Percentiles rank a stretch among this genome's conserved stretches.
phyloP scores from a whole-genome alignment of 2,329 filamentous ascomycete species.

The Coniochaeta sp. region DNA sequence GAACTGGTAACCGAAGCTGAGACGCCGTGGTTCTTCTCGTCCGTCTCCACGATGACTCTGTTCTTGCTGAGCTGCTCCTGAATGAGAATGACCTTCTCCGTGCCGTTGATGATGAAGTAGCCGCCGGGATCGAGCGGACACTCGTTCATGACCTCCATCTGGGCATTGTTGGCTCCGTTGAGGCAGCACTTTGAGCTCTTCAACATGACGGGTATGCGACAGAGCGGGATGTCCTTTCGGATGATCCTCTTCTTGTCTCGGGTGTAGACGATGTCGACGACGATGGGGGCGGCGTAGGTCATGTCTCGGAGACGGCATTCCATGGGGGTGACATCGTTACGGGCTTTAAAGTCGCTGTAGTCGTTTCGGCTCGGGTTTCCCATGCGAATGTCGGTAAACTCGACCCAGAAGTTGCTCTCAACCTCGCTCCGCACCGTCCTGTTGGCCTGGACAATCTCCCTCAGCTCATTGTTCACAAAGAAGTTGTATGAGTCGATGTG shows the following conservation, averaged over 20 bases:
- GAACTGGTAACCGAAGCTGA: constrained; percentile 96
- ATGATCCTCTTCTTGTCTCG: constrained; percentile 71
- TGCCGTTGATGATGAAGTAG: constrained; percentile 96
- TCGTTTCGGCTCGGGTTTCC: constrained; percentile 74
- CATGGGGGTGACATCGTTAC: constrained; percentile 79
- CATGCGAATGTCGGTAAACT: constrained; percentile 87
- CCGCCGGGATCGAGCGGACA: constrained; percentile 93
- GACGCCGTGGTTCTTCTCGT: constrained; percentile 86
- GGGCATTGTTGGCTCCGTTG: constrained; percentile 70
- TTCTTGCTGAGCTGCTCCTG: constrained; percentile 99
- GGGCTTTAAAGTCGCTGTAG: constrained; percentile 61
- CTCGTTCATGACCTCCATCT: constrained; percentile 91
- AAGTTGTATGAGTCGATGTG: constrained; percentile 99
- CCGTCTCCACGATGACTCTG: constrained; percentile 91
- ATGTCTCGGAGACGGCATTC: constrained; percentile 94
- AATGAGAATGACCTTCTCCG: constrained; percentile 97
- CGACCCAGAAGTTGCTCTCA: constrained; percentile 86
- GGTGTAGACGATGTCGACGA: constrained; percentile 86
- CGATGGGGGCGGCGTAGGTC: constrained; percentile 94
- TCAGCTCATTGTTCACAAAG: constrained; percentile 93
- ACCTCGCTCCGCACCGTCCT: constrained; percentile 84
- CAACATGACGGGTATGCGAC: constrained; percentile 93
- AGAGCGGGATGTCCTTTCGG: constrained; percentile 71
- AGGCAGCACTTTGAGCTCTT: constrained; percentile 91
- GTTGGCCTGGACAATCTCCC: constrained; percentile 92